These are phyloP conservation scores for Dipteronia dyeriana DNA, from an alignment of 345 rosid species.

Conservation along the genomic window DNA sequence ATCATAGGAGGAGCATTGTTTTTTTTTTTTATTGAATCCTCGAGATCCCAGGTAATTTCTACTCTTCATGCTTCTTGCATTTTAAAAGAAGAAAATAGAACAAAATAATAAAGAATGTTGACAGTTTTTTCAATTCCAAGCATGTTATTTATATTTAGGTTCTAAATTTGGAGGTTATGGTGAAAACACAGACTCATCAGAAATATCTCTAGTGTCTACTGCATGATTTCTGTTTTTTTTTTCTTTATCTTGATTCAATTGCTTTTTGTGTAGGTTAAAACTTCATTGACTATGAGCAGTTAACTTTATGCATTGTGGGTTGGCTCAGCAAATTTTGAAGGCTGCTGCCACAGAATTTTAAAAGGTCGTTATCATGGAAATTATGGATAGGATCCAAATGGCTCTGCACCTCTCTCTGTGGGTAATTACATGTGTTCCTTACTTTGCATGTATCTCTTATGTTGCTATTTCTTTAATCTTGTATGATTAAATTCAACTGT, in stretches of 20 bases:
- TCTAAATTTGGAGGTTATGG: background rate
- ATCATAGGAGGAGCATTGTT: background rate
- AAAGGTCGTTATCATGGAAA: constrained; percentile 49
- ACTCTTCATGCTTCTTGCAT: background rate
- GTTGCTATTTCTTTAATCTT: constrained; percentile 3
- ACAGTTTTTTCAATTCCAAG: background rate
- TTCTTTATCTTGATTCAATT: constrained; percentile 9
- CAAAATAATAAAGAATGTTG: background rate
- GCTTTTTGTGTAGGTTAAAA: constrained; percentile 40
- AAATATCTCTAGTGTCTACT: background rate
- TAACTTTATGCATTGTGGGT: constrained; percentile 58
- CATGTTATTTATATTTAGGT: background rate
- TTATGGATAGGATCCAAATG: constrained; percentile 46
- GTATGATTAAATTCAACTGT: constrained; percentile 1
- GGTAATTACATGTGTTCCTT: constrained; percentile 41
- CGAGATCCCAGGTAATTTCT: constrained; percentile 16
- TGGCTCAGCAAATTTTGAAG: constrained; percentile 85
- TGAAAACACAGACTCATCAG: background rate
- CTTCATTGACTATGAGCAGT: constrained; percentile 48
- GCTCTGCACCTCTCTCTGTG: constrained; percentile 57
- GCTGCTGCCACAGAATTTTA: constrained; percentile 54
- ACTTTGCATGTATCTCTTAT: background rate
- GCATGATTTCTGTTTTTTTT: constrained; percentile 1
- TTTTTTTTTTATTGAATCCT: constrained; percentile 8
- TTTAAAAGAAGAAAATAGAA: background rate